These are phyloP conservation scores for Elasticomyces elasticus DNA, from an alignment of 495 filamentous ascomycete species.

Conservation along the genomic window DNA sequence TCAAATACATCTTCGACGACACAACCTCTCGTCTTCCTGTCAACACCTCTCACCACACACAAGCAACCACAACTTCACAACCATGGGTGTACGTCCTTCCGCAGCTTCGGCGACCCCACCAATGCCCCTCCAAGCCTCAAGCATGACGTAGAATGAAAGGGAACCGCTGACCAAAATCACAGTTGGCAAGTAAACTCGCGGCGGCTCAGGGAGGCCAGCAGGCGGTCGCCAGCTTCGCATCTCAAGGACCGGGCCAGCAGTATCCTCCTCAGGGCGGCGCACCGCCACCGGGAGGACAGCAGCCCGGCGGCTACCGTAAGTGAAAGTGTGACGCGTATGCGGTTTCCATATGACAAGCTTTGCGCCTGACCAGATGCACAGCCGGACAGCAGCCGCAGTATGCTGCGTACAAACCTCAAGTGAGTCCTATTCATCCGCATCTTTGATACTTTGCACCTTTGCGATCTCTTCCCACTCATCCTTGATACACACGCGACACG, in stretches of 20 bases:
- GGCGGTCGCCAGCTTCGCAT: constrained; percentile 5
- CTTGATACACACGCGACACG: neutral
- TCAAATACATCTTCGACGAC: neutral
- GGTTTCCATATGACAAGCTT: neutral
- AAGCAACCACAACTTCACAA: neutral
- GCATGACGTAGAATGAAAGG: neutral
- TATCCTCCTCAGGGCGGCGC: constrained; percentile 6
- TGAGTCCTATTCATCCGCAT: constrained; percentile 4
- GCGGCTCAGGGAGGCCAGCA: constrained; percentile 19
- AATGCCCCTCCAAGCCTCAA: neutral
- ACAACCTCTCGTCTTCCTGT: neutral
- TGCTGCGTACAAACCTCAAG: constrained; percentile 19
- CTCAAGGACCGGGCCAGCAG: neutral
- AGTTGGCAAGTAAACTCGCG: constrained; percentile 26
- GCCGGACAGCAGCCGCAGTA: constrained; percentile 21
- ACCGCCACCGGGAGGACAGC: constrained; percentile 9
- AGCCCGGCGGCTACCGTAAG: constrained; percentile 13
- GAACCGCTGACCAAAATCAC: constrained; percentile 15
- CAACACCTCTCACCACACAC: neutral
- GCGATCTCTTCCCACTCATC: neutral
- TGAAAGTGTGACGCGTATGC: constrained; percentile 2
- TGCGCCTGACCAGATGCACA: constrained; percentile 2
- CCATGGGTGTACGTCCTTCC: neutral
- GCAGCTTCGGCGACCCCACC: neutral
- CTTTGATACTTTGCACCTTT: neutral